Evolutionary conservation across 805 yeast genomes (phyloP).

Genomic region (Debaryomyces hansenii): DNA sequence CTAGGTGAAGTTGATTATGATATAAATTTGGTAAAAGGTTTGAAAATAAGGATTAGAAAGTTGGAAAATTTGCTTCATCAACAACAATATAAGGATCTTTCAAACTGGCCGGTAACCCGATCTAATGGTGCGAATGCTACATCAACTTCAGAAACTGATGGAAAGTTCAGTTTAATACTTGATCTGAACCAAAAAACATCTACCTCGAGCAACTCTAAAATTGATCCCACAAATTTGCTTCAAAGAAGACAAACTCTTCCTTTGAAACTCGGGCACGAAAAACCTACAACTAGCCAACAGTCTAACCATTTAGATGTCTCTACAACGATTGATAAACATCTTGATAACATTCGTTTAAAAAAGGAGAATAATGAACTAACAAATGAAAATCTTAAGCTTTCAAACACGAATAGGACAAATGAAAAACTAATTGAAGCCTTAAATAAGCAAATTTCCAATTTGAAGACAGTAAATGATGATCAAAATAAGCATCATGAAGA

Average conservation of each 20-base stretch:
- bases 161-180: background rate
- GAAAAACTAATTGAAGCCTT: conserved; percentile 7
- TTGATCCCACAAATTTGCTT: conserved; percentile 30
- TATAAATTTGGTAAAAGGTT: conserved; percentile 51
- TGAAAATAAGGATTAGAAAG: conserved; percentile 70
- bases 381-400: conserved; percentile 10
- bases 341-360: conserved; percentile 40
- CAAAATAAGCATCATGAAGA: conserved; percentile 1
- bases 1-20: conserved; percentile 33
- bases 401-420: conserved; percentile 8
- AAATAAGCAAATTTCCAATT: conserved; percentile 7
- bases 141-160: conserved; percentile 7
- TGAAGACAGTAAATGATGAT: conserved; percentile 3
- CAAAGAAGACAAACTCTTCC: conserved; percentile 13
- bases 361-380: conserved; percentile 26
- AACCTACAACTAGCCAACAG: background rate
- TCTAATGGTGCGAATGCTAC: background rate
- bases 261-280: background rate
- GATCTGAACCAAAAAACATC: conserved; percentile 1
- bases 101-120: conserved; percentile 42
- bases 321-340: conserved; percentile 39
- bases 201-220: conserved; percentile 1
- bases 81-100: conserved; percentile 58
- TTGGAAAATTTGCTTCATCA: conserved; percentile 78
- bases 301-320: conserved; percentile 33